phyloP scores from a whole-genome alignment of 257 asterid genomes.

The Pogostemon cablin region DNA sequence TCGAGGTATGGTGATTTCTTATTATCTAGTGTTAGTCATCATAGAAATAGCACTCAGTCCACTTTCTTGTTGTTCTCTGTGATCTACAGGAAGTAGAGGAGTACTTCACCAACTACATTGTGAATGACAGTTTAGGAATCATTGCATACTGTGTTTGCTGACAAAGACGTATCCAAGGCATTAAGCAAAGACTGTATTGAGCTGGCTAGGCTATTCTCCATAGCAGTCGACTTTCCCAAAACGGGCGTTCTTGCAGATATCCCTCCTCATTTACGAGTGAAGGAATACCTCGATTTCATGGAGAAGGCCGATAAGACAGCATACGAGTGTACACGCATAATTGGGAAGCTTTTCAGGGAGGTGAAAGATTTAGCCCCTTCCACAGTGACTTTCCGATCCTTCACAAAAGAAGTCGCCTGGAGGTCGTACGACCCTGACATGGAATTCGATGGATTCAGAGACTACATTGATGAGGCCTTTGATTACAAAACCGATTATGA shows the following conservation, averaged over 20 bases:
- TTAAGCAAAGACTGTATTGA: conserved; percentile 54
- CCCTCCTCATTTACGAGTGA: conserved; percentile 68
- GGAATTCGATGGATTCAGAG: conserved; percentile 68
- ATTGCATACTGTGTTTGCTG: conserved; percentile 75
- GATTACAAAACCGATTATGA: conserved; percentile 69
- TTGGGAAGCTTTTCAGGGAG: conserved; percentile 79
- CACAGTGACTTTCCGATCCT: conserved; percentile 37
- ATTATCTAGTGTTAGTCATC: too few relatives aligned
- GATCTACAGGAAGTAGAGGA: conserved; percentile 70
- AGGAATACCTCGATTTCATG: conserved; percentile 91
- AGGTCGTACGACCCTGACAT: conserved; percentile 61
- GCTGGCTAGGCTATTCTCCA: conserved; percentile 65
- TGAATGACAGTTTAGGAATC: conserved; percentile 79
- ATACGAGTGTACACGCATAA: conserved; percentile 54
- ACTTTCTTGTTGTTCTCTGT: neutral
- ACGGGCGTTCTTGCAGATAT: conserved; percentile 90
- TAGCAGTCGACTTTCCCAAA: conserved; percentile 91
- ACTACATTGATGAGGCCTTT: conserved; percentile 65
- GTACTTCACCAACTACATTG: conserved; percentile 83
- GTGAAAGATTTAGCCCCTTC: conserved; percentile 61
- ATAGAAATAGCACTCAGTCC: too few relatives aligned
- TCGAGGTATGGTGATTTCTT: conserved; percentile 51
- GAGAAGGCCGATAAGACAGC: conserved; percentile 70
- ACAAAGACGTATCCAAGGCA: conserved; percentile 58
- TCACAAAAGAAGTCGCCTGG: conserved; percentile 62